These are phyloP conservation scores for Asterophora lycoperdoides DNA, from an alignment of 768 basidiomycete species.

Conservation along the genomic window DNA sequence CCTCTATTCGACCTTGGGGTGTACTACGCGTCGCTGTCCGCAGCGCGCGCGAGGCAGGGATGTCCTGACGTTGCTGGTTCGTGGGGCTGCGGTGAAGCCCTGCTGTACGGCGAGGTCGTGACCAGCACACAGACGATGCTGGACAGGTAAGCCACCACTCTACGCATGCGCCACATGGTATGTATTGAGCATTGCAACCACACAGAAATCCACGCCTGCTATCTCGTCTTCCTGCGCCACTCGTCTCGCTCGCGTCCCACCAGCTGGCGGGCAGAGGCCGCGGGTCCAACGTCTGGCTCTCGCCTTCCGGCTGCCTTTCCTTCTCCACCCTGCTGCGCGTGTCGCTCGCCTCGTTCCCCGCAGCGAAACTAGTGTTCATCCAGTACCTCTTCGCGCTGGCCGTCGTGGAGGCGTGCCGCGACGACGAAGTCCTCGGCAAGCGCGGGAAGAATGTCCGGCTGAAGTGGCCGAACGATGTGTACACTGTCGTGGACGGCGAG, in stretches of 20 bases:
- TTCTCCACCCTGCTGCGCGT: slow-evolving; percentile 74
- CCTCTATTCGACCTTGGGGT: slow-evolving; percentile 67
- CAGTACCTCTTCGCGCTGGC: slow-evolving; percentile 92
- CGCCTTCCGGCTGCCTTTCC: slow-evolving; percentile 83
- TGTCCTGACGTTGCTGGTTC: slow-evolving; percentile 18
- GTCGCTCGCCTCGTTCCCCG: slow-evolving; percentile 44
- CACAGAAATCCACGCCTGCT: slow-evolving; percentile 75
- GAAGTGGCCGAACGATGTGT: slow-evolving; percentile 98
- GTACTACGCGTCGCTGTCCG: slow-evolving; percentile 55
- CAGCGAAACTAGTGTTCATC: slow-evolving; percentile 77
- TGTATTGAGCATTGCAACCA: slow-evolving; percentile 1
- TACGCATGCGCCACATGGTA: background rate
- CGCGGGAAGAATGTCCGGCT: slow-evolving; percentile 59
- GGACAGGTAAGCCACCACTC: slow-evolving; percentile 62
- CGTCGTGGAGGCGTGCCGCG: slow-evolving; percentile 80
- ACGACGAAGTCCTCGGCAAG: slow-evolving; percentile 48
- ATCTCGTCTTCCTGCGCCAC: slow-evolving; percentile 62
- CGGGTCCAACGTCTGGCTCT: slow-evolving; percentile 88
- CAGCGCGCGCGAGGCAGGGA: slow-evolving; percentile 26
- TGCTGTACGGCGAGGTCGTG: slow-evolving; percentile 85
- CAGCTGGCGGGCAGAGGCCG: slow-evolving; percentile 89
- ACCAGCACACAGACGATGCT: slow-evolving; percentile 95
- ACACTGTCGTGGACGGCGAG: slow-evolving; percentile 56
- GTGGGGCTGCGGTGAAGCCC: slow-evolving; percentile 69
- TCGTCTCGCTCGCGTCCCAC: slow-evolving; percentile 80